Evolutionary conservation across 257 asterid species (phyloP), one percentile per base, ranked within the genome.

Genomic region (Nicotiana attenuata): DNA sequence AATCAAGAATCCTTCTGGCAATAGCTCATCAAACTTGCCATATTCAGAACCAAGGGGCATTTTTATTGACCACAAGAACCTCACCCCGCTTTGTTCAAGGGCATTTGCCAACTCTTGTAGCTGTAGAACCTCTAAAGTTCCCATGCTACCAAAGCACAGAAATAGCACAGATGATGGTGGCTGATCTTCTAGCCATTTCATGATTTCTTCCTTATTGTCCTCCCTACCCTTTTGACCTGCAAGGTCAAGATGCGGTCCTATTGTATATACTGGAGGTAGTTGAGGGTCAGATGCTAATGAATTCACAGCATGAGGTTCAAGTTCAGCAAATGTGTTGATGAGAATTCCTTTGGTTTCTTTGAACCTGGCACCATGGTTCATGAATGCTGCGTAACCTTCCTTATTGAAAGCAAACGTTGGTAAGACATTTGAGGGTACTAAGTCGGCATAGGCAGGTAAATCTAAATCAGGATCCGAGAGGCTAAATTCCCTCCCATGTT

Each of bases 251-350:
- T 86, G 26, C n/a, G 95, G 95, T 3, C 95, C 95, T 11, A 88
- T 67, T 1, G 91, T 86, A 65, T 88, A 91, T 10, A 91, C 63
- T 15, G 78, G 85, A 2, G 91, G 92, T 38, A 76, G 20, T 22
- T 22, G 73, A 15, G n/a, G 45, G 7, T 65, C 13, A 0, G 79
- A 50, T 28, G 67, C 17, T 53, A 86, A 75, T 20, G 89, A 76
- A 45, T 83, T 69, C 52, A 90, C 20, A 7, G 88, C 84, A 55
- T 19, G 19, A 0, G 86, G 16, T 67, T 89, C 93, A 13, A 89
- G 86, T 19, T 87, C 95, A 20, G 60, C 38, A 64, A 89, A 91
- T 0, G 93, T 88, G 83, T 90, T 89, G 24, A 91, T 38, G 10
- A 91, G 55, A 2, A 91, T 79, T 5, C 93, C 95, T 57, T 71